Percentiles rank a stretch among this genome's conserved stretches.
Conservation (phyloP, 768 basidiomycete species). For the Pulveroboletus frians region DNA sequence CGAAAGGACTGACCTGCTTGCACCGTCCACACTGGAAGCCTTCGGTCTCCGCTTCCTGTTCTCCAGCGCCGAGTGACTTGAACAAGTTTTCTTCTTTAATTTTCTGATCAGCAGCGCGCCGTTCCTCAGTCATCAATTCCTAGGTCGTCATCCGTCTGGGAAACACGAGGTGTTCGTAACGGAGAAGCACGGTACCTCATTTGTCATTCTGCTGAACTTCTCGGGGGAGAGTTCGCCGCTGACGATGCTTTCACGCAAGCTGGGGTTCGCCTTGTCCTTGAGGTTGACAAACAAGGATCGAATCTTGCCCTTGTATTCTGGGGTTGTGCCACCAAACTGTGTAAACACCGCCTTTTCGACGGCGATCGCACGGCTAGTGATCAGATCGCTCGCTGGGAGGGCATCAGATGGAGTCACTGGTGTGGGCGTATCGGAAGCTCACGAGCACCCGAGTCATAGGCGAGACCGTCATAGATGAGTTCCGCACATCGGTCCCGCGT, state of each 20-base stretch:
- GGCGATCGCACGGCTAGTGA: conserved; percentile 58
- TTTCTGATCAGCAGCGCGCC: conserved; percentile 76
- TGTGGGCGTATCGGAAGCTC: conserved; percentile 33
- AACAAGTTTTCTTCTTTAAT: conserved; percentile 84
- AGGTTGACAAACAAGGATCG: conserved; percentile 88
- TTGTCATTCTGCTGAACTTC: conserved; percentile 74
- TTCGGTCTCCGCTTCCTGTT: conserved; percentile 91
- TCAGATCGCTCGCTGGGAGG: conserved; percentile 56
- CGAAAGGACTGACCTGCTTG: conserved; percentile 59
- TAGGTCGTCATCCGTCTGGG: conserved; percentile 25
- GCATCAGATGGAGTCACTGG: conserved; percentile 4
- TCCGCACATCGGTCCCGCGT: conserved; percentile 85
- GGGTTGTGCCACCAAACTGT: conserved; percentile 40
- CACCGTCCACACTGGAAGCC: conserved; percentile 96
- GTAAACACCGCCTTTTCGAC: conserved; percentile 65
- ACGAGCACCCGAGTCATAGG: conserved; percentile 84
- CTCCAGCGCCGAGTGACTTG: conserved; percentile 84
- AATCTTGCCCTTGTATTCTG: conserved; percentile 70
- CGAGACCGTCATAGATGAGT: conserved; percentile 88
- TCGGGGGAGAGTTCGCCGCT: conserved; percentile 70
- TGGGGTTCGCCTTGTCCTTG: conserved; percentile 92
- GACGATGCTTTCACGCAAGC: conserved; percentile 77
- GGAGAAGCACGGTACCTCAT: conserved; percentile 47
- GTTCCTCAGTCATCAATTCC: conserved; percentile 96
- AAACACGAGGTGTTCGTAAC: background rate